Conservation (phyloP, 345 rosid genomes). For the Lumnitzera racemosa region DNA sequence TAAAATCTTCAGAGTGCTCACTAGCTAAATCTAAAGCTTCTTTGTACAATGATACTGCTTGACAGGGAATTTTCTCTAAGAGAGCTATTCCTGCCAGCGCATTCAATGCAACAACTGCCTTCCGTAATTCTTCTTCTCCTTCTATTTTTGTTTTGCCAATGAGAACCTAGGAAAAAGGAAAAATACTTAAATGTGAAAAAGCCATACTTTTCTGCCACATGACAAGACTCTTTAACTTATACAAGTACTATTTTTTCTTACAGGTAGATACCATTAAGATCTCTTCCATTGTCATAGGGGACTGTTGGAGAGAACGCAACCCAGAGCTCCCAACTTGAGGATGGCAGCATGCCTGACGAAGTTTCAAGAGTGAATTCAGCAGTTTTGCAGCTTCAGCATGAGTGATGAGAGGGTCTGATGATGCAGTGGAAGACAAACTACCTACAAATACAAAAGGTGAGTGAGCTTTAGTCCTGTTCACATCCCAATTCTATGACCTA, state of each 20-base stretch:
- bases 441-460: conserved; percentile 28
- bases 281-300: conserved; percentile 97
- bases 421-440: conserved; percentile 27
- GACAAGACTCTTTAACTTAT: neutral
- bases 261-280: conserved; percentile 53
- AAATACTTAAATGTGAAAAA: neutral
- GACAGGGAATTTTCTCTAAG: conserved; percentile 52
- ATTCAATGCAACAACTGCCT: conserved; percentile 75
- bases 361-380: conserved; percentile 83
- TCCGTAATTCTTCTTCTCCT: conserved; percentile 93
- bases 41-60: conserved; percentile 65
- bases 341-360: conserved; percentile 99
- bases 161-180: conserved; percentile 56
- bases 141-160: conserved; percentile 82
- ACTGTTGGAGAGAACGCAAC: conserved; percentile 78
- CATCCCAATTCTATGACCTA: neutral
- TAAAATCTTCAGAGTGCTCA: conserved; percentile 76
- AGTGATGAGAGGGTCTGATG: conserved; percentile 49
- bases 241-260: neutral
- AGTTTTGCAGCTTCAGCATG: conserved; percentile 82
- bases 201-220: neutral
- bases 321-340: conserved; percentile 99
- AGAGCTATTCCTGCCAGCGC: conserved; percentile 91
- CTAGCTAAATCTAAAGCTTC: conserved; percentile 63
- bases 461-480: neutral